Base-by-base conservation (phyloP, 441 rosid genomes). In the Arabidopsis lyrata region DNA sequence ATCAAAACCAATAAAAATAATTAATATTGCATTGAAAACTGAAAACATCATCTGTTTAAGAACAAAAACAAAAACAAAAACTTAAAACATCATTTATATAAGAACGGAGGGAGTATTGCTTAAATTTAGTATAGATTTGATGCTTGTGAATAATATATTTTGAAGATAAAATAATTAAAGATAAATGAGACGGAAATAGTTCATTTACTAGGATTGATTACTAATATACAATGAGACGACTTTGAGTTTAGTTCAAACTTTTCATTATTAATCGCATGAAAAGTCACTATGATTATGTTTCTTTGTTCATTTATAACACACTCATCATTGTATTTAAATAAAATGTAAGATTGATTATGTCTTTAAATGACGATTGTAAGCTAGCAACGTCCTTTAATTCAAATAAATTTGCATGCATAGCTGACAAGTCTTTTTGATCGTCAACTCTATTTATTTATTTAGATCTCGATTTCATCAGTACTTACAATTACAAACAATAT, bases 281-380 rank as follows among this genome's bases (percentile, higher is more conserved):
- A 75, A 76, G 66, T 76, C 58, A 22, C 31, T 63, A 76, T 70
- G 75, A 76, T 69, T 69, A 63, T 69, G 79, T 69, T 63, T 63
- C 6, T 56, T 63, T n/a, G 35, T 63, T 63, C 60, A 58, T 45
- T 55, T 47, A 61, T 29, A 68, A 48, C 70, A 59, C 48, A 53
- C 60, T 63, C 66, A 29, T 68, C 63, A 32, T 18, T 63, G 36
- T 55, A 38, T 35, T 68, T 42, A 5, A 34, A 18, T 22, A 60
- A 27, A 5, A 20, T 29, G 55, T 69, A 76, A 63, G 29, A 14
- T 14, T 68, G 24, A 18, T 57, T 18, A 32, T 38, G 42, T 15
- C 55, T 59, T 52, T 41, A 18, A 59, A 52, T 39, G 15, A 60
- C 44, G 42, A 29, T 29, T 29, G 31, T 29, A 29, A 29, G 31